phyloP scores from a whole-genome alignment of 441 rosid genomes.

The Pelargonium citronellum region DNA sequence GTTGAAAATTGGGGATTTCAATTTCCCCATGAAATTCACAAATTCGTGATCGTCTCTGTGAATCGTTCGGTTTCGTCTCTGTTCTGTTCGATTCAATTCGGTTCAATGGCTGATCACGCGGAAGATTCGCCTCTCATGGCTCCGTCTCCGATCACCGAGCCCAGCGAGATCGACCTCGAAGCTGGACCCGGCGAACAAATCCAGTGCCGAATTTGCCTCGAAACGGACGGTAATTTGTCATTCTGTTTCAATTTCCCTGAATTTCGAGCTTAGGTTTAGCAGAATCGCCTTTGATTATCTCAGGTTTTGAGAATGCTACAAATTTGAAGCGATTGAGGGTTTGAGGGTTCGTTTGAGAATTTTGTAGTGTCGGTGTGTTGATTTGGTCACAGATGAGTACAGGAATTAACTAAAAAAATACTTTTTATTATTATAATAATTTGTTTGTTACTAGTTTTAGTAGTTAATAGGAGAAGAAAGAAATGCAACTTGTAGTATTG shows the following conservation, averaged over 20 bases:
- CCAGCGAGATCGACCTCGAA: slow-evolving; percentile 91
- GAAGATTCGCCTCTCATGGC: slow-evolving; percentile 74
- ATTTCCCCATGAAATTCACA: slow-evolving; percentile 1
- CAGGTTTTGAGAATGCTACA: neutral
- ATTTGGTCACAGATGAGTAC: neutral
- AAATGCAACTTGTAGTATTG: too few species aligned
- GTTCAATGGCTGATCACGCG: slow-evolving; percentile 54
- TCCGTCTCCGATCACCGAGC: slow-evolving; percentile 59
- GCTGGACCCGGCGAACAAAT: slow-evolving; percentile 92
- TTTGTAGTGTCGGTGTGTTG: neutral
- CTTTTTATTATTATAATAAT: neutral
- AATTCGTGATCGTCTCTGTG: neutral
- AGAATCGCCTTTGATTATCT: neutral
- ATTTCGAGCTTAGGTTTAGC: neutral
- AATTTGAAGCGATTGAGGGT: neutral
- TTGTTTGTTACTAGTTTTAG: neutral
- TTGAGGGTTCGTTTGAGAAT: neutral
- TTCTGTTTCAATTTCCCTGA: neutral
- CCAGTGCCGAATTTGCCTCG: slow-evolving; percentile 98
- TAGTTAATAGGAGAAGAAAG: neutral
- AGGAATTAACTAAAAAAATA: neutral
- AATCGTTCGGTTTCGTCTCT: neutral
- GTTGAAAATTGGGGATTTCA: neutral
- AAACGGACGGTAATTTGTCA: slow-evolving; percentile 68
- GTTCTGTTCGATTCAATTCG: slow-evolving; percentile 10